These are phyloP conservation scores for Phytophthora crassamura DNA, from an alignment of 352 stramenopile genomes.

Conservation along the genomic window DNA sequence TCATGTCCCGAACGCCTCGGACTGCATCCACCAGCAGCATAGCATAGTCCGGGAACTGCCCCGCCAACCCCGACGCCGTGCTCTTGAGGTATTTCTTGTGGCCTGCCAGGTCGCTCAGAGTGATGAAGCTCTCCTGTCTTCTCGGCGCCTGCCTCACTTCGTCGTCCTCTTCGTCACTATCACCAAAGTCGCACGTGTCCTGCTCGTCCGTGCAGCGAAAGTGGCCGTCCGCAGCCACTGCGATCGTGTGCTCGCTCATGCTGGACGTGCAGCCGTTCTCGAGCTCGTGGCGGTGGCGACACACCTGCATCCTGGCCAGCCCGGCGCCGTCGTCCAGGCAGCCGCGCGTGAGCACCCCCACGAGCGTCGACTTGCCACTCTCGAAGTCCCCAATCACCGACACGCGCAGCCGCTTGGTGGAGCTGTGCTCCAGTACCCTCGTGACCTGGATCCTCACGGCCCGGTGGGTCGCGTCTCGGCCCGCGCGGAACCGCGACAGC, in stretches of 20 bases:
- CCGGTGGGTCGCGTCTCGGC: conserved; percentile 41
- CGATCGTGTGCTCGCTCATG: conserved; percentile 90
- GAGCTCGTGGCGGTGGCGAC: conserved; percentile 90
- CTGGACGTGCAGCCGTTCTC: conserved; percentile 90
- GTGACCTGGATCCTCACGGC: conserved; percentile 57
- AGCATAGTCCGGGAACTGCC: conserved; percentile 87
- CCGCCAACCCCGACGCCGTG: conserved; percentile 82
- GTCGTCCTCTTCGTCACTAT: conserved; percentile 46
- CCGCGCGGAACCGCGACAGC: conserved; percentile 65
- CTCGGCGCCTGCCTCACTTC: conserved; percentile 18
- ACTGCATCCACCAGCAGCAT: conserved; percentile 85
- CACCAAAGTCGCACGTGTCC: conserved; percentile 56
- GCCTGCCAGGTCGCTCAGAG: conserved; percentile 79
- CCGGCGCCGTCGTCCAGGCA: conserved; percentile 87
- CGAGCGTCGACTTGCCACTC: conserved; percentile 91
- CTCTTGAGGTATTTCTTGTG: conserved; percentile 92
- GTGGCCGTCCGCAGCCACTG: conserved; percentile 64
- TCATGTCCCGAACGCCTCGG: conserved; percentile 75
- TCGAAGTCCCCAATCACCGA: conserved; percentile 89
- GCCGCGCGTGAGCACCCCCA: conserved; percentile 88
- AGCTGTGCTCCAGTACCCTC: conserved; percentile 56
- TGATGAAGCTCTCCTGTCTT: conserved; percentile 52
- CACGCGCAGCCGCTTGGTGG: conserved; percentile 74
- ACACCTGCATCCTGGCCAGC: conserved; percentile 90
- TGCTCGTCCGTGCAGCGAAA: conserved; percentile 61